A percentile compares a stretch with the other conserved stretches of the same genome.
phyloP scores from a whole-genome alignment of 2,329 filamentous ascomycete species.

The Nannizziopsis arthrosporioides region DNA sequence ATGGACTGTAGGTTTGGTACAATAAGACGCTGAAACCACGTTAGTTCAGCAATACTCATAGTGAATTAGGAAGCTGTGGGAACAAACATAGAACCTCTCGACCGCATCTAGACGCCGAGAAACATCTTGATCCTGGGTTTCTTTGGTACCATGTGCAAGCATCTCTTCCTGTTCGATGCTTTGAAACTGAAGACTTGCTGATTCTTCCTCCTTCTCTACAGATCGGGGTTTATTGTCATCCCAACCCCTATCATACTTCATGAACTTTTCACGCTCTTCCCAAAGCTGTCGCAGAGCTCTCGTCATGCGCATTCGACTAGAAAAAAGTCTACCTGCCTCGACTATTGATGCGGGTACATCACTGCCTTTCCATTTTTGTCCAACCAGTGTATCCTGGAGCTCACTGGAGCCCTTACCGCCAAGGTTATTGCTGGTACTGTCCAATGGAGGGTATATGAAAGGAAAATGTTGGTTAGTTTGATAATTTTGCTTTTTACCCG shows the following conservation, averaged over 20 bases:
- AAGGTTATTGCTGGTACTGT: slow-evolving; percentile 75
- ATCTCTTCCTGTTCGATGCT: slow-evolving; percentile 11
- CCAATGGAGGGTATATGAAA: slow-evolving; percentile 89
- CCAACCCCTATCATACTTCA: slow-evolving; percentile 89
- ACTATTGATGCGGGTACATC: slow-evolving; percentile 89
- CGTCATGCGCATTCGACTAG: slow-evolving; percentile 79
- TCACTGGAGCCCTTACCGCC: slow-evolving; percentile 80
- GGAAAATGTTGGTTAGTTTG: slow-evolving; percentile 98
- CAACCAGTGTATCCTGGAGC: slow-evolving; percentile 50
- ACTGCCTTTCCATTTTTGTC: slow-evolving; percentile 71
- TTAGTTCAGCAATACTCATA: slow-evolving; percentile 2
- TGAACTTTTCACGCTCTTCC: slow-evolving; percentile 83
- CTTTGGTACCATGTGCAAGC: slow-evolving; percentile 14
- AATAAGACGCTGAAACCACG: slow-evolving; percentile 48
- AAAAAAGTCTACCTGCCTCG: slow-evolving; percentile 87
- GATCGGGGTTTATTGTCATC: slow-evolving; percentile 38
- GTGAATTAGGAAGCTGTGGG: background rate
- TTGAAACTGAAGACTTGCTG: background rate
- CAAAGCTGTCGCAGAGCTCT: slow-evolving; percentile 85
- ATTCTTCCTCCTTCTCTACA: slow-evolving; percentile 30
- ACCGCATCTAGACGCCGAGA: slow-evolving; percentile 56
- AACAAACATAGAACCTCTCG: slow-evolving; percentile 70
- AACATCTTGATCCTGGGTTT: slow-evolving; percentile 30
- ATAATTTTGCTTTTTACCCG: slow-evolving; percentile 97
- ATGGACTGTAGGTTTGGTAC: slow-evolving; percentile 83